Evolutionary conservation across 1,284 basidiomycete genomes (phyloP), one percentile per base, ranked within the genome.

Genomic region (Fomes fomentarius): DNA sequence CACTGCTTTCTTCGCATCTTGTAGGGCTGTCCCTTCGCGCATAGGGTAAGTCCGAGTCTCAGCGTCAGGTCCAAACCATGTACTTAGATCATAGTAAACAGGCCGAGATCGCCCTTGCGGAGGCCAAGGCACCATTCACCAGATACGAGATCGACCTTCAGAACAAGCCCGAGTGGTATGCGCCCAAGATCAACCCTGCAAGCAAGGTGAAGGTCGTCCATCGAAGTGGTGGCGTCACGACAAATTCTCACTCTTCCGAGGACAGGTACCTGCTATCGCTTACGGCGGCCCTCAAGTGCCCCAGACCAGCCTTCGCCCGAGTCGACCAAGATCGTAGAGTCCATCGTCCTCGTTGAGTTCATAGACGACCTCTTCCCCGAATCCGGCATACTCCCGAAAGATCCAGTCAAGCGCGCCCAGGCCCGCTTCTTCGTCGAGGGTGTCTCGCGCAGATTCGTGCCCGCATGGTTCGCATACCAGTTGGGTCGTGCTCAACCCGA

Each of bases 351-450:
- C 41, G 69, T 86, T 51, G 82, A 85, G 63, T 83, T 86, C 68
- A 60, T 85, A 50, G 79, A 79, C 10, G 82, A 85, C 60, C 63
- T 81, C 43, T 77, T 69, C 63, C 80, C 78, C 0, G 59, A 73
- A 10, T 69, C 73, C 0, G 61, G 61, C 3, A 69, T 84, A 22
- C 71, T 84, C 7, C 82, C 83, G 0, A 68, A 72, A 7, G 77
- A 83, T 61, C 81, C 83, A 0, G 73, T 82, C 21, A 61, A 66
- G 8, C 79, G 81, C 25, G 84, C 85, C 9, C 73, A 76, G 47
- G 78, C 75, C 1, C 79, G 83, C 4, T 80, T 84, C 65, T 83
- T 86, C 70, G 79, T 82, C 54, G 81, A 86, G 49, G 68, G 70
- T 2, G 69, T 80, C 34, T 69, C 72, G 6, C 77, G 70, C 50